Percentiles rank a stretch among this genome's conserved stretches.
Evolutionary conservation across 2,329 filamentous ascomycete genomes (phyloP).

Genomic region (Leptographium flavum): DNA sequence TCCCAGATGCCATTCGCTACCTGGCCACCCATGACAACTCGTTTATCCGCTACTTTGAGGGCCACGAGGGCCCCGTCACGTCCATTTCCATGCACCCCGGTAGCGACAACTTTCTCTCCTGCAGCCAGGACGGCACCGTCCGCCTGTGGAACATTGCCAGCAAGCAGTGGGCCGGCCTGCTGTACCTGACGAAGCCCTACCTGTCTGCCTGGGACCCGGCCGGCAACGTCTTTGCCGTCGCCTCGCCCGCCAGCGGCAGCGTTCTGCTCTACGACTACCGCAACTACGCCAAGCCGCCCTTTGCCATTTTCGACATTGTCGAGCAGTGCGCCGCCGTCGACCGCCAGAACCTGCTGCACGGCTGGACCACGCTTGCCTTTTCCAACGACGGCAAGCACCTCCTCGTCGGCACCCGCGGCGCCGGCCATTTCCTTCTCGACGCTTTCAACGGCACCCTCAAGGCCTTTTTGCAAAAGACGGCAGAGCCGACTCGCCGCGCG

Average conservation of each 20-base stretch:
- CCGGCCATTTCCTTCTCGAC: conserved; percentile 84
- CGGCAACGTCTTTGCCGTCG: conserved; percentile 81
- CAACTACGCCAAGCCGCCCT: conserved; percentile 85
- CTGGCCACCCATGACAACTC: conserved; percentile 89
- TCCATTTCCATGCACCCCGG: conserved; percentile 72
- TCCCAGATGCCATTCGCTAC: conserved; percentile 63
- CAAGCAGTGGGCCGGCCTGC: conserved; percentile 62
- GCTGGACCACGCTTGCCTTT: conserved; percentile 89
- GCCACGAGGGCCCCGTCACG: conserved; percentile 76
- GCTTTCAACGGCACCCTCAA: conserved; percentile 74
- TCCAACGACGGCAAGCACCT: conserved; percentile 88
- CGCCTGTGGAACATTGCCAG: conserved; percentile 80
- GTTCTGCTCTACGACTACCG: conserved; percentile 85
- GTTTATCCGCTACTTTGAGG: conserved; percentile 91
- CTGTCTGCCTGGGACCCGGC: conserved; percentile 86
- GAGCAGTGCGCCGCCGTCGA: conserved; percentile 35
- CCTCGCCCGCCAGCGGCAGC: conserved; percentile 62
- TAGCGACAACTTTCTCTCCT: conserved; percentile 83
- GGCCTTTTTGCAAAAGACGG: conserved; percentile 52
- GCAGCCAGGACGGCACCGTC: conserved; percentile 79
- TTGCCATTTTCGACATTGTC: conserved; percentile 69
- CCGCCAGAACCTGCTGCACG: conserved; percentile 44
- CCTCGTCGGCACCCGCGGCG: conserved; percentile 68
- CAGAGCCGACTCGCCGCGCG: conserved; percentile 35
- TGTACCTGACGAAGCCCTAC: conserved; percentile 68